Evolutionary conservation across 768 basidiomycete genomes (phyloP).

Genomic region (Leucocoprinus sp.): DNA sequence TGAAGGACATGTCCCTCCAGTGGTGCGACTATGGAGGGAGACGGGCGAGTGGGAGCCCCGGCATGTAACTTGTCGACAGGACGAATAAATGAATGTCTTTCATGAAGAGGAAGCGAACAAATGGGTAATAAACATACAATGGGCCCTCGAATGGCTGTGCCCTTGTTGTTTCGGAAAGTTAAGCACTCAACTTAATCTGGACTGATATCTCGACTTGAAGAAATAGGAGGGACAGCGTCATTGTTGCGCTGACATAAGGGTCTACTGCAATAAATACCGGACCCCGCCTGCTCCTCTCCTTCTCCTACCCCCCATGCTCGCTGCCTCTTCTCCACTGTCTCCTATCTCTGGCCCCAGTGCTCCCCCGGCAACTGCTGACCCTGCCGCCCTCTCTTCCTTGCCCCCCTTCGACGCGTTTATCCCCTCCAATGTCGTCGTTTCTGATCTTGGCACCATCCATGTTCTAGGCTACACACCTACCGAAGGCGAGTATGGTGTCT

Average conservation of each 20-base stretch:
- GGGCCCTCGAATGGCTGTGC: too few relatives aligned
- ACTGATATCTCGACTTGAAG: too few relatives aligned
- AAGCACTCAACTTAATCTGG: too few relatives aligned
- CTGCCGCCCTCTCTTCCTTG: slow-evolving; percentile 11
- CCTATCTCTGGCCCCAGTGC: slow-evolving; percentile 10
- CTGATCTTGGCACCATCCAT: slow-evolving; percentile 46
- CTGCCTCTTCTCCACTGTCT: slow-evolving; percentile 4
- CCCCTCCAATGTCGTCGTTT: slow-evolving; percentile 31
- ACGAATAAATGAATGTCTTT: slow-evolving; percentile 2
- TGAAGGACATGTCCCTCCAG: slow-evolving; percentile 68
- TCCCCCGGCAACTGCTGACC: slow-evolving; percentile 7
- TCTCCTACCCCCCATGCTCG: slow-evolving; percentile 6
- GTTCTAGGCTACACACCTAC: slow-evolving; percentile 58
- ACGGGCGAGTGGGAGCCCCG: slow-evolving; percentile 46
- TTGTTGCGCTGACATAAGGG: background rate
- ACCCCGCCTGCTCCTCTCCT: background rate
- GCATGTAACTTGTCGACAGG: slow-evolving; percentile 33
- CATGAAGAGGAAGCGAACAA: too few relatives aligned
- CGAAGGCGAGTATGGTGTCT: slow-evolving; percentile 55
- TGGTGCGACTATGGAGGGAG: slow-evolving; percentile 50
- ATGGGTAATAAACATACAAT: too few relatives aligned
- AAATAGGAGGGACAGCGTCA: too few relatives aligned
- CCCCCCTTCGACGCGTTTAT: too few relatives aligned
- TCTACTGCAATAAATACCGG: slow-evolving; percentile 5
- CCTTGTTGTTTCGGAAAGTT: too few relatives aligned